Evolutionary conservation across 495 filamentous ascomycete species (phyloP), one percentile per base, ranked within the genome.

Genomic region (Penicillium herquei): DNA sequence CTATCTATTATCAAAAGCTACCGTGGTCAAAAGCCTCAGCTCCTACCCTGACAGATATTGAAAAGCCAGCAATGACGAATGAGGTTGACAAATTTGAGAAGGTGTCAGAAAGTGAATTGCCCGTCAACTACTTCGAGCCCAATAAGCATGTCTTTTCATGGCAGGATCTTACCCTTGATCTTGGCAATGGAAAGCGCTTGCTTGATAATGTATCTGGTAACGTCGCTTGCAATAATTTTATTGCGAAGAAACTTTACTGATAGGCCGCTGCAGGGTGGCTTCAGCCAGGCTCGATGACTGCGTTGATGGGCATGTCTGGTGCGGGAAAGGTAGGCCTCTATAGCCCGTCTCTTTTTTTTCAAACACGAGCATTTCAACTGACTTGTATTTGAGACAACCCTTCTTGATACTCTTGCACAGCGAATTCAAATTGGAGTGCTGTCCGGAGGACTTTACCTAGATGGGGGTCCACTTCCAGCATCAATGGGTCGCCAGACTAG

Each of bases 261-360:
- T 48, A 10, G 8, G 10, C n/a, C n/a, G 8, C 0, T 14, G 14
- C 13, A 32, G 44, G 44, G 26, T 48, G 11, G 13, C 11, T 48
- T 48, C 26, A 48, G 26, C 21, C 26, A 1, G 44, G 44, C 26
- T 14, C 21, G n/a, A 48, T 34, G 44, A 48, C 21, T n/a, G 87
- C 87, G 0, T 66, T 89, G 11, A 86, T 90, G 72, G 87, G 87
- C 7, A 83, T 83, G 5, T 85, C 82, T 3, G 87, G 87, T n/a
- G 87, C 87, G 9, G 87, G 85, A n/a, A 87, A 48, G 42, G 42
- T 45, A 41, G 11, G 13, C 39, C 39, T 8, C 14, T 41, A 4
- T 45, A 45, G 17, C 26, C 4, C 12, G 12, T 45, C 13, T 32
- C 16, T 8, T 32, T 32, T 32, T 11, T 32, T 32, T 11, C 7